phyloP scores from a whole-genome alignment of 2,329 filamentous ascomycete species.

The Apiospora rasikravindrae region DNA sequence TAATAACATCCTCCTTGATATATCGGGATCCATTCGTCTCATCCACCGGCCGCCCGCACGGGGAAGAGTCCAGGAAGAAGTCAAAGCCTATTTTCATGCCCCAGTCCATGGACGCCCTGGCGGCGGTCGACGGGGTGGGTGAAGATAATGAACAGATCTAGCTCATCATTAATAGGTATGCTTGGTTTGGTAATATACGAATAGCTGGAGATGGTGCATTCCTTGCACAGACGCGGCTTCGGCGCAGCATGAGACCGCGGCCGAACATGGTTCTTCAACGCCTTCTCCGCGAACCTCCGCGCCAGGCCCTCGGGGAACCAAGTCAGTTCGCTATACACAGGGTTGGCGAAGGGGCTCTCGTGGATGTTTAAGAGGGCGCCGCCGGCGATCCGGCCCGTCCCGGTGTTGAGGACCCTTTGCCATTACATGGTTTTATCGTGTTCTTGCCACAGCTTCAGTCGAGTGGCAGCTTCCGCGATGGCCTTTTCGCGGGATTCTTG shows the following conservation, averaged over 20 bases:
- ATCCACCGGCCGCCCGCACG: conserved; percentile 18
- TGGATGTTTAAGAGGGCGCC: conserved; percentile 38
- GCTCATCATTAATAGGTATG: background rate
- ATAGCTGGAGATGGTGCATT: background rate
- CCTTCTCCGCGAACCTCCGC: conserved; percentile 30
- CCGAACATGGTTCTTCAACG: conserved; percentile 22
- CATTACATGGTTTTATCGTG: conserved; percentile 36
- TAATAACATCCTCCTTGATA: background rate
- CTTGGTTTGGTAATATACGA: background rate
- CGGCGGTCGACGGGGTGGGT: conserved; percentile 21
- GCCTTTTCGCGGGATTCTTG: conserved; percentile 28
- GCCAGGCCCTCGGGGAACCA: conserved; percentile 41
- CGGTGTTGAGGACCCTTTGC: conserved; percentile 38
- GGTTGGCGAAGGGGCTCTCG: conserved; percentile 34
- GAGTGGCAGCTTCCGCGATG: conserved; percentile 29
- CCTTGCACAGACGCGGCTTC: conserved; percentile 32
- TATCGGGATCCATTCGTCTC: background rate
- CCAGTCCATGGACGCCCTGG: conserved; percentile 19
- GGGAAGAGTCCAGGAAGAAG: conserved; percentile 20
- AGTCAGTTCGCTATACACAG: conserved; percentile 27
- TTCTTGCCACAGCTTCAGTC: conserved; percentile 33
- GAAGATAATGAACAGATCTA: conserved; percentile 34
- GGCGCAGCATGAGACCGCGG: conserved; percentile 27
- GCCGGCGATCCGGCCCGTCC: conserved; percentile 35
- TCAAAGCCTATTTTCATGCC: conserved; percentile 18